phyloP scores from a whole-genome alignment of 768 basidiomycete genomes.

The Tulasnella sp. region DNA sequence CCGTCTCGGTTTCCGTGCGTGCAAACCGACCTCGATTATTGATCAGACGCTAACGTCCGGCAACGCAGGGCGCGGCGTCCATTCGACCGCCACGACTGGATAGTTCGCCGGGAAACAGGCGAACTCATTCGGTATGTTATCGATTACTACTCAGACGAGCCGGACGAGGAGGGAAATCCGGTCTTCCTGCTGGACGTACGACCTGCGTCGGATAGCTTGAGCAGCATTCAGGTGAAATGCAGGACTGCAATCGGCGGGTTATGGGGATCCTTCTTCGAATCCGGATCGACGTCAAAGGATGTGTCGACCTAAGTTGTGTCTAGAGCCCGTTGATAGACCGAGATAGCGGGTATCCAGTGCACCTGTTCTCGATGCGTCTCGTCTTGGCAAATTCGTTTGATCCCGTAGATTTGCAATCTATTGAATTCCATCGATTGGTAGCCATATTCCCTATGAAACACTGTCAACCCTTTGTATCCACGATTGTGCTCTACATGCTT shows the following conservation, averaged over 20 bases:
- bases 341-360: not conserved
- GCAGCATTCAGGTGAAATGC: constrained; percentile 47
- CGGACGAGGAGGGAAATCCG: constrained; percentile 84
- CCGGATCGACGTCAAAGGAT: not conserved
- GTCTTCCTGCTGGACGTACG: constrained; percentile 94
- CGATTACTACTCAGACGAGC: constrained; percentile 94
- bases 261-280: not conserved
- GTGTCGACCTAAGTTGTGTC: not conserved
- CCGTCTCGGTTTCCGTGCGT: constrained; percentile 85
- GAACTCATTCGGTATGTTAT: constrained; percentile 92
- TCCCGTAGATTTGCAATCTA: no score
- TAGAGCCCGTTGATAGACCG: not conserved
- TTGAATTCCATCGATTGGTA: no score
- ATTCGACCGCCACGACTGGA: constrained; percentile 98
- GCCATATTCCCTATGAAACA: no score
- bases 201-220: constrained; percentile 82
- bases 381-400: no score
- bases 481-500: no score
- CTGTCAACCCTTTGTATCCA: no score
- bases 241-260: constrained; percentile 32
- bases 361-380: no score
- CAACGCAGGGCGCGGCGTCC: constrained; percentile 75
- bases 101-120: constrained; percentile 75
- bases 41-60: not conserved
- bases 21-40: not conserved